Evolutionary conservation across 2,329 filamentous ascomycete genomes (phyloP), one percentile per base, ranked within the genome.

Genomic region (Verticillium zaregamsianum): DNA sequence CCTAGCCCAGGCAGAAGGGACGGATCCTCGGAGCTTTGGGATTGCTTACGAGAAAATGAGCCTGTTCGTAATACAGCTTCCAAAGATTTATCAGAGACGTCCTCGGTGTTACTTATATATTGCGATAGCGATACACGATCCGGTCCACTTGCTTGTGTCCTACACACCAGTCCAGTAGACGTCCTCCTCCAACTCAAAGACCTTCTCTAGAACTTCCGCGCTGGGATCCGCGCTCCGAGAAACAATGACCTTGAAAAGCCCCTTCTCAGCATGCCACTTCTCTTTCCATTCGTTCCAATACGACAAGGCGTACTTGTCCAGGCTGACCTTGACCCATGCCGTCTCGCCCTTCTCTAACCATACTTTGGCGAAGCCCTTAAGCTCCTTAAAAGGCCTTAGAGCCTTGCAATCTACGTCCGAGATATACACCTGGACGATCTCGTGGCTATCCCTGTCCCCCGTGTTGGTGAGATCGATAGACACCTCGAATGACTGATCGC

Each of bases 321-420:
- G 33, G 6, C 20, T 12, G 8, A 57, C 14, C 12, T 54, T 32
- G 11, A 54, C 59, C 8, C 3, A 2, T 7, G 28, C 20, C 3
- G 39, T 57, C 67, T 83, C 74, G 0, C 83, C 84, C 2, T 80
- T 74, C 57, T 80, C 71, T 11, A 88, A 66, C 56, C 73, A 75
- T 0, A 86, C 78, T 69, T 88, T 89, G 20, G 71, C 64, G 66
- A 82, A 83, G 0, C 77, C 80, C 68, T 83, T 82, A 9, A 84
- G 69, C 63, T 84, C 81, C 40, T 82, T 82, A 2, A 70, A 76
- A 33, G 73, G 74, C 12, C 62, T 32, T 7, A 75, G 75, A 31
- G 82, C 75, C 15, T 70, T 69, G 28, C 70, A 72, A 9, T 70
- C 32, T 80, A 85, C 33, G 78, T 77, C 25, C 76, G 68, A 65